phyloP scores from a whole-genome alignment of 306 rosid species.

The Castanopsis chinensis region DNA sequence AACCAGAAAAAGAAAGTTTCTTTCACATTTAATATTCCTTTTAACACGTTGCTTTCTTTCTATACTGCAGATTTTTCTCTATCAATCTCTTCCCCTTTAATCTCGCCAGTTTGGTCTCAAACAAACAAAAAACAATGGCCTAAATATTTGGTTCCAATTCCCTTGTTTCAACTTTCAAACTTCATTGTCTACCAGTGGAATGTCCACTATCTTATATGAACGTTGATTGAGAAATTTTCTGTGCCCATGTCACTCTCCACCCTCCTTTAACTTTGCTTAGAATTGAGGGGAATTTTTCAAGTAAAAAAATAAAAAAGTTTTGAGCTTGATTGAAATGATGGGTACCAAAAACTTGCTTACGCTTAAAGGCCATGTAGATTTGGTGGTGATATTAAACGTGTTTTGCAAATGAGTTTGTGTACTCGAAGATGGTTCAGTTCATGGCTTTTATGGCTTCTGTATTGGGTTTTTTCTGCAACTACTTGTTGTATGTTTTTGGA shows the following conservation, averaged over 20 bases:
- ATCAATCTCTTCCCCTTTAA: conserved; percentile 56
- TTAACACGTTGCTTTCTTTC: conserved; percentile 23
- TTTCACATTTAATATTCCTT: not conserved
- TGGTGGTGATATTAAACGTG: conserved; percentile 5
- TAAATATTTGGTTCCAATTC: conserved; percentile 1
- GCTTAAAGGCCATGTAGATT: conserved; percentile 41
- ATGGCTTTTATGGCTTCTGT: conserved; percentile 40
- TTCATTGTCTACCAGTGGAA: conserved; percentile 32
- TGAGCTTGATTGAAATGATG: conserved; percentile 34
- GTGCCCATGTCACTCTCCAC: conserved; percentile 3
- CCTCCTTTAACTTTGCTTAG: conserved; percentile 22
- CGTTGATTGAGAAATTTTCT: conserved; percentile 7
- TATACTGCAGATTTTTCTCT: conserved; percentile 13
- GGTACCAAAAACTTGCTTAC: conserved; percentile 28
- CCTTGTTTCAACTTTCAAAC: too few relatives aligned
- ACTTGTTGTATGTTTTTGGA: conserved; percentile 35
- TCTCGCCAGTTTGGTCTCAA: conserved; percentile 29
- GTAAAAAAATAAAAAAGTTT: not conserved
- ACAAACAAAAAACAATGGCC: not conserved
- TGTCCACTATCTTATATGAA: conserved; percentile 39
- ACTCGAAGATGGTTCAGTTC: conserved; percentile 38
- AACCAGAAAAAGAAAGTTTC: not conserved
- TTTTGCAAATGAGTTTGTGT: conserved; percentile 33
- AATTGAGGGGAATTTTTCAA: not conserved
- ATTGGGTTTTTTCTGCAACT: conserved; percentile 30